Evolutionary conservation across 2,329 filamentous ascomycete genomes (phyloP).

Genomic region (Fusarium tanahbumbuense): DNA sequence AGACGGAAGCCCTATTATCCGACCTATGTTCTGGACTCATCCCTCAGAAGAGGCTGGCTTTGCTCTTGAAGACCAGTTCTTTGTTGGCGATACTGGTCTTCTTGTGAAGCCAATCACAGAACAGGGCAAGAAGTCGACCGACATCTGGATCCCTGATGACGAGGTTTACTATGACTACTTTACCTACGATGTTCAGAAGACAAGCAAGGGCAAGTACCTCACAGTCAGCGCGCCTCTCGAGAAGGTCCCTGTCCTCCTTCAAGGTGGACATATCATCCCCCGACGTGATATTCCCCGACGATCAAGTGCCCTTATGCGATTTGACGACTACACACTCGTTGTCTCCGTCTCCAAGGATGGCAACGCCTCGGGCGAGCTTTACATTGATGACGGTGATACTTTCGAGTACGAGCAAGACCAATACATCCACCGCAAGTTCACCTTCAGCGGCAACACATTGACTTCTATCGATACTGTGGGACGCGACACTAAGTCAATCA

Average conservation of each 20-base stretch:
- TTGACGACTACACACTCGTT: constrained; percentile 94
- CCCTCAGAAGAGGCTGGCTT: constrained; percentile 90
- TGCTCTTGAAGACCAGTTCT: constrained; percentile 90
- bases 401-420: constrained; percentile 89
- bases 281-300: constrained; percentile 89
- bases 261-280: constrained; percentile 90
- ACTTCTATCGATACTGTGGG: constrained; percentile 74
- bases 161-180: constrained; percentile 97
- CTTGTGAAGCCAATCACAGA: constrained; percentile 91
- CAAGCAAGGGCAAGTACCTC: constrained; percentile 75
- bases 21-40: constrained; percentile 93
- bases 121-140: constrained; percentile 76
- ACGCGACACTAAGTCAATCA: constrained; percentile 63
- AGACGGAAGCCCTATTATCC: constrained; percentile 86
- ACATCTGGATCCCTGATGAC: constrained; percentile 88
- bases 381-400: constrained; percentile 92
- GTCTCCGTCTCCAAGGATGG: constrained; percentile 71
- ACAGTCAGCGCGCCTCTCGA: constrained; percentile 83
- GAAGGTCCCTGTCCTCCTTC: constrained; percentile 90
- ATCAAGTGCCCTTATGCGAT: constrained; percentile 89
- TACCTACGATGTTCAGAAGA: constrained; percentile 79
- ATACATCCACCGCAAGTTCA: constrained; percentile 87
- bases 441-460: constrained; percentile 71
- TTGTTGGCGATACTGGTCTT: constrained; percentile 87
- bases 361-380: constrained; percentile 80